These are phyloP conservation scores for Collariella sp. DNA, from an alignment of 495 filamentous ascomycete species.

Conservation along the genomic window DNA sequence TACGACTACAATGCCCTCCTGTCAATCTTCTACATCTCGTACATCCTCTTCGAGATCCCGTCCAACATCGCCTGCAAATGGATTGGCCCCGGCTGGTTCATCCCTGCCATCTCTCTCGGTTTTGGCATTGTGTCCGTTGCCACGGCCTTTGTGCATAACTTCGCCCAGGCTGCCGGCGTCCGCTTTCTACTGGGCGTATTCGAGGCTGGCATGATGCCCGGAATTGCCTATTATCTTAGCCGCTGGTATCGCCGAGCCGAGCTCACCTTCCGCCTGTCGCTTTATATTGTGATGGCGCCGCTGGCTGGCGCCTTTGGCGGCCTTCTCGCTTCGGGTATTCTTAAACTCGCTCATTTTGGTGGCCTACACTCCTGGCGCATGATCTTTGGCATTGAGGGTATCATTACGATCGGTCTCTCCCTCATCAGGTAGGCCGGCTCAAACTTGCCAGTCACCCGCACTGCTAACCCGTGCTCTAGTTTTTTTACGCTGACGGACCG, in stretches of 20 bases:
- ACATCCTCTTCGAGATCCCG: slow-evolving; percentile 59
- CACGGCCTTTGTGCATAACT: slow-evolving; percentile 35
- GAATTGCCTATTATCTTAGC: slow-evolving; percentile 63
- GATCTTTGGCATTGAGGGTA: slow-evolving; percentile 60
- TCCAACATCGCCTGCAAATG: slow-evolving; percentile 57
- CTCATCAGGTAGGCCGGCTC: slow-evolving; percentile 29
- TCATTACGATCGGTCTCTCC: slow-evolving; percentile 49
- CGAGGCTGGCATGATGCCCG: slow-evolving; percentile 65
- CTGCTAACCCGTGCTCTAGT: slow-evolving; percentile 3
- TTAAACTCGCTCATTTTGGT: slow-evolving; percentile 43
- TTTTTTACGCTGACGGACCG: slow-evolving; percentile 51
- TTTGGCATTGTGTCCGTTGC: slow-evolving; percentile 36
- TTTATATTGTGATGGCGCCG: slow-evolving; percentile 67
- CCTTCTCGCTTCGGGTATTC: slow-evolving; percentile 54
- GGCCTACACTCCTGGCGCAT: slow-evolving; percentile 51
- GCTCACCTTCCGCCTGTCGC: slow-evolving; percentile 57
- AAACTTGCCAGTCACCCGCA: neutral
- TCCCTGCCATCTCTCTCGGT: slow-evolving; percentile 46
- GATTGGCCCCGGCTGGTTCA: slow-evolving; percentile 55
- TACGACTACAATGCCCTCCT: slow-evolving; percentile 64
- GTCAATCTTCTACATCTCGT: slow-evolving; percentile 59
- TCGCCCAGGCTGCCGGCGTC: slow-evolving; percentile 34
- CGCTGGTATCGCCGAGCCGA: slow-evolving; percentile 64
- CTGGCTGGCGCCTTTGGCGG: slow-evolving; percentile 65
- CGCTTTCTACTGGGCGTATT: slow-evolving; percentile 54